These are phyloP conservation scores for Flaveria floridana DNA, from an alignment of 140 eudicot species.

Conservation along the genomic window DNA sequence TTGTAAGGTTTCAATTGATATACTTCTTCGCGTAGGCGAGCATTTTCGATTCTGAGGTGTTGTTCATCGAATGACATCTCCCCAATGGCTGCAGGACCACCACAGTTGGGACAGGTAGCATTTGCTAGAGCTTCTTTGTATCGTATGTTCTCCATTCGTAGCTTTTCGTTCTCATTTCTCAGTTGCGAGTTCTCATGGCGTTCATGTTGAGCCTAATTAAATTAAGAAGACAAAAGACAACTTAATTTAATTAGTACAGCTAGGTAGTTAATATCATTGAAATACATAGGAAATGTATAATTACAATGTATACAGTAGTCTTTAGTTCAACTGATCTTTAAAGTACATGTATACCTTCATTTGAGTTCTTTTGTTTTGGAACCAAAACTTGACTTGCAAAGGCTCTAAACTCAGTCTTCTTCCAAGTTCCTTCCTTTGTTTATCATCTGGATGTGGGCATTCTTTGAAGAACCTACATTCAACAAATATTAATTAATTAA, in stretches of 20 bases:
- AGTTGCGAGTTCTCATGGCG: constrained; percentile 70
- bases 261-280: constrained; percentile 2
- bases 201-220: constrained; percentile 64
- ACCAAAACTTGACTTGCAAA: constrained; percentile 85
- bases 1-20: background rate
- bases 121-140: constrained; percentile 69
- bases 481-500: background rate
- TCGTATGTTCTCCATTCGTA: constrained; percentile 64
- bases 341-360: constrained; percentile 53
- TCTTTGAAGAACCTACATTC: constrained; percentile 65
- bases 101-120: constrained; percentile 75
- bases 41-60: constrained; percentile 74
- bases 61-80: constrained; percentile 89
- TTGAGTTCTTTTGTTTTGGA: constrained; percentile 87
- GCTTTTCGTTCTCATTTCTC: constrained; percentile 64
- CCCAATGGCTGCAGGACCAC: constrained; percentile 75
- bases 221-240: background rate
- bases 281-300: background rate
- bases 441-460: constrained; percentile 87
- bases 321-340: background rate
- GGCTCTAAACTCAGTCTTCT: constrained; percentile 65
- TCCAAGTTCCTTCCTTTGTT: constrained; percentile 82
- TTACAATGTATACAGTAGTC: background rate
- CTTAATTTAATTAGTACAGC: background rate
- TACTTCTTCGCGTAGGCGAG: constrained; percentile 80